phyloP scores from a whole-genome alignment of 2,329 filamentous ascomycete species.

The Tolypocladium tropicale region DNA sequence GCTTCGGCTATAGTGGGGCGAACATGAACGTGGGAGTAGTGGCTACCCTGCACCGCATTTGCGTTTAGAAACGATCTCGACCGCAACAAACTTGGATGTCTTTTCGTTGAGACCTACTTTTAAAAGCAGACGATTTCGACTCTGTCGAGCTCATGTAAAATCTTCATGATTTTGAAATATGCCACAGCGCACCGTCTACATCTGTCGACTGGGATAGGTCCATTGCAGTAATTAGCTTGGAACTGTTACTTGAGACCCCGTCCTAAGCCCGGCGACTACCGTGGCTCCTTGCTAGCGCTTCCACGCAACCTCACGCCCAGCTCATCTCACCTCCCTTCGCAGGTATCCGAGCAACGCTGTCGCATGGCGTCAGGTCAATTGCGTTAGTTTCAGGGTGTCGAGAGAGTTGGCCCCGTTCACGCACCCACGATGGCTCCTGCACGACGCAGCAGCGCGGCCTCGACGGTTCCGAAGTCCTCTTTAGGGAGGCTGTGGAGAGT shows the following conservation, averaged over 20 bases:
- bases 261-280: background rate
- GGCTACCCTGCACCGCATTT: background rate
- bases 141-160: no score
- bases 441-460: constrained; percentile 7
- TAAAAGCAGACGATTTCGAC: no score
- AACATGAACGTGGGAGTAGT: background rate
- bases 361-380: background rate
- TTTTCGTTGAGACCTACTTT: no score
- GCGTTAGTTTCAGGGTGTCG: background rate
- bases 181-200: background rate
- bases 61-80: no score
- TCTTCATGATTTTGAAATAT: no score
- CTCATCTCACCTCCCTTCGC: no score
- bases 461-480: constrained; percentile 13
- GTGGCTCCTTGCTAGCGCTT: background rate
- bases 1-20: background rate
- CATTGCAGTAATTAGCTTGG: no score
- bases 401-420: background rate
- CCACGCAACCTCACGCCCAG: no score
- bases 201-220: no score
- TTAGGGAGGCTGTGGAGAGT: constrained; percentile 39
- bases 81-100: no score
- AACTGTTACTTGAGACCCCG: no score
- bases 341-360: background rate
- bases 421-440: constrained; percentile 13